A percentile compares a stretch with the other conserved stretches of the same genome.
Evolutionary conservation across 257 asterid genomes (phyloP).

Genomic region (Capsicum pubescens): DNA sequence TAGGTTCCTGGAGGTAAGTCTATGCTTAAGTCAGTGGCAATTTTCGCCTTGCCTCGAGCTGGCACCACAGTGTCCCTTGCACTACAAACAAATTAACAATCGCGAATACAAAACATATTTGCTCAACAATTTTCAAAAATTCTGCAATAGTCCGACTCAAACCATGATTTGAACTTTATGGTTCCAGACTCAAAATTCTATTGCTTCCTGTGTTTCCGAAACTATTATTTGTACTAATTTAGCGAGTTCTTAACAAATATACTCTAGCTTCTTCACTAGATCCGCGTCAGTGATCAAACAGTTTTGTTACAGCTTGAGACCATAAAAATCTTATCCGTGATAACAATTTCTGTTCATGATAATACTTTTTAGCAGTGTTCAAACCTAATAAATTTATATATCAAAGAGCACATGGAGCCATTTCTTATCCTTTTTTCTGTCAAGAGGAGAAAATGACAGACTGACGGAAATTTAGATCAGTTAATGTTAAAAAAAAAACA

Average conservation of each 20-base stretch:
- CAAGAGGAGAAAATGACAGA: background rate
- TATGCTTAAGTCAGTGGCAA: constrained; percentile 36
- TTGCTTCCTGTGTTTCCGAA: background rate
- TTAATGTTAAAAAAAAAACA: background rate
- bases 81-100: constrained; percentile 23
- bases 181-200: background rate
- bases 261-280: background rate
- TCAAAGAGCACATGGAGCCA: background rate
- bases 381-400: background rate
- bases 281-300: background rate
- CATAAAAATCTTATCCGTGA: background rate
- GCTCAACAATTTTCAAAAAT: background rate
- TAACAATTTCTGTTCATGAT: background rate
- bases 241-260: background rate
- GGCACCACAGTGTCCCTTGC: constrained; percentile 34
- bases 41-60: constrained; percentile 39
- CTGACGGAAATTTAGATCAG: background rate
- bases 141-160: background rate
- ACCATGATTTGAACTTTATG: background rate
- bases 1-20: constrained; percentile 40
- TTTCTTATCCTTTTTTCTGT: background rate
- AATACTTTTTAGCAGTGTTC: background rate
- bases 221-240: background rate
- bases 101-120: background rate
- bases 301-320: background rate